phyloP scores from a whole-genome alignment of 1,284 basidiomycete genomes.

The Bothia castanella region DNA sequence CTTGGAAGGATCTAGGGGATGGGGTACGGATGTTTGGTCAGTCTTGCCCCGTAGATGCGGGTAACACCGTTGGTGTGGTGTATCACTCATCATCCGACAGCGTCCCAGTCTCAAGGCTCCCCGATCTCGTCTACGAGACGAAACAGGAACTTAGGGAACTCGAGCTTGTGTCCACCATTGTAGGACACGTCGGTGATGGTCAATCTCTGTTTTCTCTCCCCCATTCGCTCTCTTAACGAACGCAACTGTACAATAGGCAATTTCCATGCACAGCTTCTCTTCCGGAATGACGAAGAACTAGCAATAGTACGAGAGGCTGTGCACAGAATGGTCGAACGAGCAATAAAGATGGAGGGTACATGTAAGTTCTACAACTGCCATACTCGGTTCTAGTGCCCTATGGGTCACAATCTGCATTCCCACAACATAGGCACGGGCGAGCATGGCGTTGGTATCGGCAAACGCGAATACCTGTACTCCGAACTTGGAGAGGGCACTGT shows the following conservation, averaged over 20 bases:
- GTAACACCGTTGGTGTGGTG: slow-evolving; percentile 1
- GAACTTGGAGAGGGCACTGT: slow-evolving; percentile 84
- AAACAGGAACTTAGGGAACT: slow-evolving; percentile 63
- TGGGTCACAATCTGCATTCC: neutral
- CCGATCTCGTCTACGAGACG: slow-evolving; percentile 71
- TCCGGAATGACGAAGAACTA: slow-evolving; percentile 59
- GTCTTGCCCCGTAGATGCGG: slow-evolving; percentile 24
- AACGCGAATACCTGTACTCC: slow-evolving; percentile 67
- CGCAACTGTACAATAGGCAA: slow-evolving; percentile 39
- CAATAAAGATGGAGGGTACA: slow-evolving; percentile 73
- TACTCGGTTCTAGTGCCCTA: neutral
- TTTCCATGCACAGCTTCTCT: slow-evolving; percentile 57
- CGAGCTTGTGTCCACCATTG: slow-evolving; percentile 61
- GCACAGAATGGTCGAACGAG: slow-evolving; percentile 66
- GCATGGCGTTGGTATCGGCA: slow-evolving; percentile 87
- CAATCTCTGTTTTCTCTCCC: slow-evolving; percentile 31
- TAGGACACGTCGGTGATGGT: slow-evolving; percentile 87
- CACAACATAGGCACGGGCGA: slow-evolving; percentile 67
- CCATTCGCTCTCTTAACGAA: neutral
- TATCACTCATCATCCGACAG: slow-evolving; percentile 33
- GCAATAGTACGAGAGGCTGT: slow-evolving; percentile 50
- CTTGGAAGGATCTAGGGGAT: slow-evolving; percentile 60
- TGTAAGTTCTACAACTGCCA: slow-evolving; percentile 41
- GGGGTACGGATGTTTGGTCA: slow-evolving; percentile 85
- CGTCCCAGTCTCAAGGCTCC: slow-evolving; percentile 79